Evolutionary conservation across 148 eudicot genomes (phyloP), one percentile per base, ranked within the genome.

Genomic region (Chenopodium suecicum): DNA sequence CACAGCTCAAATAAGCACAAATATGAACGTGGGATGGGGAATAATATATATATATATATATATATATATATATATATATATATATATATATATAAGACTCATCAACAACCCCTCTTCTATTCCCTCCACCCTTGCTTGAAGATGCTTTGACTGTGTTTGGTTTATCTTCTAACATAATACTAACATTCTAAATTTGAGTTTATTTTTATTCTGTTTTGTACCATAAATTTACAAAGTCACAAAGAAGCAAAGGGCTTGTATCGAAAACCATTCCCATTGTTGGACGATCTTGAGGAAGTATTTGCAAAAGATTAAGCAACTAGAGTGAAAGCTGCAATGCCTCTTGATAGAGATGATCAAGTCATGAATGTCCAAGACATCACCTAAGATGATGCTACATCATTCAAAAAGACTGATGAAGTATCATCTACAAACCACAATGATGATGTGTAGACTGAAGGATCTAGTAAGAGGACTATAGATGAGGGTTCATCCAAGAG

Each of bases 251-350:
- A 52, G 4, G 81, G 74, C 0, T 8, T 79, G 64, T 50, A 4
- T 70, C 6, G 52, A 50, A 79, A n/a, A 54, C 68, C 76, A n/a
- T 70, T 70, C 16, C 68, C 69, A 14, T 20, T 70, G 13, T 70
- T 22, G 56, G 82, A 70, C 17, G 67, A 62, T 20, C 23, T 52
- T 62, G 82, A 79, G n/a, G 50, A 70, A 23, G 70, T 79, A 1
- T 70, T 29, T 37, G 10, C 82, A 1, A 79, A 54, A 27, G 68
- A 79, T 70, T 32, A 69, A 12, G 76, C 54, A 0, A 79, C 75
- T 0, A 7, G 75, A 10, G 5, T 22, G 4, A 52, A 70, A 44
- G 22, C 54, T 4, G 31, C 37, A 4, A 70, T 22, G 31, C 66
- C 68, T 4, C n/a, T 25, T 34, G 76, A 79, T 56, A 54, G 54